These are phyloP conservation scores for Mycena pura DNA, from an alignment of 768 basidiomycete species.

Conservation along the genomic window DNA sequence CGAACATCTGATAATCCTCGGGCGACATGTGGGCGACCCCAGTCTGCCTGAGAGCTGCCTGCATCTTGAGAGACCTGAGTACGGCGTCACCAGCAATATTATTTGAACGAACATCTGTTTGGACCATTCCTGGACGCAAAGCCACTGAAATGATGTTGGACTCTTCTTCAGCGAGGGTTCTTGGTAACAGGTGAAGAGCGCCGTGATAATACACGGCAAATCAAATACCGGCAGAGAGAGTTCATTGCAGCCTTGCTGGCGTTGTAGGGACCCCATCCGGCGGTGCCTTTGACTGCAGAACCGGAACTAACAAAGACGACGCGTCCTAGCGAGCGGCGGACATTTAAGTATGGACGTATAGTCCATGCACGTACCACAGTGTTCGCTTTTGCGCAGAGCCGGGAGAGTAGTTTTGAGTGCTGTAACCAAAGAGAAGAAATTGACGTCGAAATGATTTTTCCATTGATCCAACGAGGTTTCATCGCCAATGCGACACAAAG, in stretches of 20 bases:
- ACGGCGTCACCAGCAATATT: background rate
- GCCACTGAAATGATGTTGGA: constrained; percentile 76
- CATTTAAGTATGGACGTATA: background rate
- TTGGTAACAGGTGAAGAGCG: constrained; percentile 33
- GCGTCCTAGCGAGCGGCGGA: constrained; percentile 45
- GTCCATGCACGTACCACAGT: constrained; percentile 36
- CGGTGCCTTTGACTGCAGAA: constrained; percentile 68
- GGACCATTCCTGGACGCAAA: constrained; percentile 87
- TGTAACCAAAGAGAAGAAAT: constrained; percentile 85
- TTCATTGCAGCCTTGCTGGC: constrained; percentile 92
- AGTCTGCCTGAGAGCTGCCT: constrained; percentile 57
- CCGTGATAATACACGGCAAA: background rate
- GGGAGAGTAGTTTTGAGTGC: constrained; percentile 74
- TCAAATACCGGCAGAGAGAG: constrained; percentile 71
- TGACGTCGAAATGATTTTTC: constrained; percentile 82
- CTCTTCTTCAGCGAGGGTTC: constrained; percentile 88
- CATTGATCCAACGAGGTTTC: constrained; percentile 60
- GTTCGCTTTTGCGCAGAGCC: constrained; percentile 62
- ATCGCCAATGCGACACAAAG: constrained; percentile 65
- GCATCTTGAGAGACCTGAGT: constrained; percentile 66
- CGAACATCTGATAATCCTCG: constrained; percentile 62
- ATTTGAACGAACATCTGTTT: constrained; percentile 69
- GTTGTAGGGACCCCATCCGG: constrained; percentile 75
- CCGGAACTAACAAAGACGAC: constrained; percentile 89
- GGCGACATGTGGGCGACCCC: constrained; percentile 61